phyloP scores from a whole-genome alignment of 768 basidiomycete species.

The Strobilomyces dryophilus region DNA sequence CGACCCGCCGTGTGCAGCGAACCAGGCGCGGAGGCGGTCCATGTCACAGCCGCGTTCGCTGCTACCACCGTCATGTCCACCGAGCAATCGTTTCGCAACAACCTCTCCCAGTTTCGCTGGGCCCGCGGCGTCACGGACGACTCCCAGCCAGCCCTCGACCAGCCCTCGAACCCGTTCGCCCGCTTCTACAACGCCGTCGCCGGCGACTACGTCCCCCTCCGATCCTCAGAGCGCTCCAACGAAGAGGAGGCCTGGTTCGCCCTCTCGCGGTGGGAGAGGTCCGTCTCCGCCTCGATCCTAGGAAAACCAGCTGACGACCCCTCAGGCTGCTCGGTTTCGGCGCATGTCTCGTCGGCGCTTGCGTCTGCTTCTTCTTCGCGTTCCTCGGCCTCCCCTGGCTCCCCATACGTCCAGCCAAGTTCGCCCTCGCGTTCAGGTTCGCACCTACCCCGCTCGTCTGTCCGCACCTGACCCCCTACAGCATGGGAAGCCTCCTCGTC shows the following conservation, averaged over 20 bases:
- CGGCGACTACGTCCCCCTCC: slow-evolving; percentile 83
- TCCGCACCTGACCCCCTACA: neutral
- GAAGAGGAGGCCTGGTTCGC: slow-evolving; percentile 97
- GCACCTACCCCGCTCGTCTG: neutral
- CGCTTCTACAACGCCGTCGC: slow-evolving; percentile 85
- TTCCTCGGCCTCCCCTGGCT: slow-evolving; percentile 75
- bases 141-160: slow-evolving; percentile 42
- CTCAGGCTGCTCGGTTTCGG: slow-evolving; percentile 84
- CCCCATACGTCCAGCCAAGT: slow-evolving; percentile 79
- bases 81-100: slow-evolving; percentile 69
- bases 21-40: slow-evolving; percentile 46
- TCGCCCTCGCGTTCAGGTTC: slow-evolving; percentile 83
- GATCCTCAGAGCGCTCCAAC: slow-evolving; percentile 49
- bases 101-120: slow-evolving; percentile 87
- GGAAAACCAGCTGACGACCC: neutral
- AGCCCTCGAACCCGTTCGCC: slow-evolving; percentile 63
- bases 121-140: slow-evolving; percentile 69
- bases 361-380: slow-evolving; percentile 89
- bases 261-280: slow-evolving; percentile 92
- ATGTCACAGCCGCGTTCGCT: slow-evolving; percentile 4
- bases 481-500: slow-evolving; percentile 86
- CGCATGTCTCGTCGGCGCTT: slow-evolving; percentile 83
- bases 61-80: slow-evolving; percentile 13
- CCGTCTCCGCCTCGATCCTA: neutral
- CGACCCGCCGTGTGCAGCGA: slow-evolving; percentile 43